Percentiles rank a stretch among this genome's conserved stretches.
Evolutionary conservation across 1,284 basidiomycete species (phyloP).

Genomic region (Golubevia sp.): DNA sequence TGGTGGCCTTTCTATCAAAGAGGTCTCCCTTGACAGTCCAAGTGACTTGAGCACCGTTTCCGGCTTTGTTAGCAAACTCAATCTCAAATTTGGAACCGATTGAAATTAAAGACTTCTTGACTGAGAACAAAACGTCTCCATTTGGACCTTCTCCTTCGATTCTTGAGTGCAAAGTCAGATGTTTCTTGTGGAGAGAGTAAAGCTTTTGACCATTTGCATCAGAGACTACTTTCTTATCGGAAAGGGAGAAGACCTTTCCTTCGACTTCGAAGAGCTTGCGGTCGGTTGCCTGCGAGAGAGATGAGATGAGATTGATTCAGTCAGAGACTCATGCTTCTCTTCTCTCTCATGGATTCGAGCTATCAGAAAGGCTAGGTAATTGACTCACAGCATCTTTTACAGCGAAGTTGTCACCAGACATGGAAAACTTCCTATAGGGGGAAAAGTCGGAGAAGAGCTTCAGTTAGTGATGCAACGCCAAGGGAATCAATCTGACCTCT

Average conservation of each 20-base stretch:
- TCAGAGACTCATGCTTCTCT: too few species aligned
- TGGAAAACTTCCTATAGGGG: too few species aligned
- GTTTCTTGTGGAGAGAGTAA: conserved; percentile 14
- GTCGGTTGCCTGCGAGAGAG: neutral
- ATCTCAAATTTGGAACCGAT: conserved; percentile 21
- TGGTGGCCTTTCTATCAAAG: conserved; percentile 15
- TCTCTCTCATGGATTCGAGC: too few species aligned
- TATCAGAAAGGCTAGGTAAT: too few species aligned
- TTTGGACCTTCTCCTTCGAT: conserved; percentile 5
- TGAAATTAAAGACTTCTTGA: conserved; percentile 6
- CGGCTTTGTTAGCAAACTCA: conserved; percentile 21
- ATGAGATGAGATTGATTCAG: too few species aligned
- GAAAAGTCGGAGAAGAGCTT: too few species aligned
- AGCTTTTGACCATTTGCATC: conserved; percentile 10
- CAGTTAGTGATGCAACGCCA: too few species aligned
- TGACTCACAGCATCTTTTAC: conserved; percentile 24
- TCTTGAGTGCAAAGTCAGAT: conserved; percentile 8
- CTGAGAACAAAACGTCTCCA: conserved; percentile 10
- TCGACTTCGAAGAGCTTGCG: conserved; percentile 17
- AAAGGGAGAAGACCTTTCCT: conserved; percentile 19
- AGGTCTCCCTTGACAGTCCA: conserved; percentile 18
- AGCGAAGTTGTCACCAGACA: conserved; percentile 21
- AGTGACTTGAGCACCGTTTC: conserved; percentile 9
- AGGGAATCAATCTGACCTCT: too few species aligned
- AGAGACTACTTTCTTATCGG: conserved; percentile 11